Base-by-base conservation (phyloP, 1,284 basidiomycete genomes). In the Cryptococcus sp. region DNA sequence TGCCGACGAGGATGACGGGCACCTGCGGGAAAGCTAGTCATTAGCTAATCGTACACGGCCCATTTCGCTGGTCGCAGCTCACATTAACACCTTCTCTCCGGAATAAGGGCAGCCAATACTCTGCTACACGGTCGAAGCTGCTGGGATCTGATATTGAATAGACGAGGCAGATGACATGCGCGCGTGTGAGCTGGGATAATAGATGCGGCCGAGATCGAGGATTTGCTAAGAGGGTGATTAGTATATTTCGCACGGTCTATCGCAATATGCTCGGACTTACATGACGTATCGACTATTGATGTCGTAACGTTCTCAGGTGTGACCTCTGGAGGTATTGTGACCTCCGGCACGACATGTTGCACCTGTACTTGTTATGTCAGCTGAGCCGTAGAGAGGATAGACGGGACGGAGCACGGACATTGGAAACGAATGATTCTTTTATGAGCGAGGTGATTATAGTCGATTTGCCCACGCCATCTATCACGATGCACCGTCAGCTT, bases 91-190 rank as follows among this genome's bases (percentile, higher is more conserved):
- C 95, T 26, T 97, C 83, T 66, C 94, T 89, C 46, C 93, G 86
- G 79, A 99, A 96, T 70, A 92, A 87, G n/a, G 95, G 95, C 54
- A 99, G 82, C 95, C 95, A 99, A 77, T 93, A 98, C n/a, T 93
- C 89, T 29, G 93, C 91, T 78, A 99, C 93, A 57, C 95, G 88
- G 79, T 97, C 93, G 78, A 99, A 98, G 17, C 93, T 94, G 66
- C 89, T 88, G 19, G 94, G 89, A 69, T 94, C 92, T 78, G 95
- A 92, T 71, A 98, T 93, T 34, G 92, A 89, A 77, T 99, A 96
- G 50, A 99, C 95, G 55, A 99, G 88, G 72, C 92, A 96, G 63
- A 99, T 97, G 72, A 97, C 96, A 80, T 98, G 93, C 19, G 94
- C 94, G 72, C 96, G 91, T 52, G 93, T 87, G 58, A 97, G 89